phyloP scores from a whole-genome alignment of 1,284 basidiomycete species.

The Sutorius eximius region DNA sequence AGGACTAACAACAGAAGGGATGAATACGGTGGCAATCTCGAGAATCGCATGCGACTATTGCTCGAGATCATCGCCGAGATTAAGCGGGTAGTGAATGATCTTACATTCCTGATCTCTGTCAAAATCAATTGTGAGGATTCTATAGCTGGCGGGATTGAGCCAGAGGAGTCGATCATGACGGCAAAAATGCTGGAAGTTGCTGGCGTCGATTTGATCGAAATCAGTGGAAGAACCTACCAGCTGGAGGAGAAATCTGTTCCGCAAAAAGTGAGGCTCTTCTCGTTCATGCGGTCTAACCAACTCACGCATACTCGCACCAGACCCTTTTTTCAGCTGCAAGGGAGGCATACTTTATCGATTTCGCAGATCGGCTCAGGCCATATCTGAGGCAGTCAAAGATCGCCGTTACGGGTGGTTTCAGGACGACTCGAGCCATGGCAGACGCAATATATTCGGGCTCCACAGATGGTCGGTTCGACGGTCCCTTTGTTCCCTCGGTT shows the following conservation, averaged over 20 bases:
- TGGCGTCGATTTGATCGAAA: conserved; percentile 51
- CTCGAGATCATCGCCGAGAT: conserved; percentile 42
- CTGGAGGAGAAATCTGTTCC: conserved; percentile 20
- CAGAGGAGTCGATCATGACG: conserved; percentile 44
- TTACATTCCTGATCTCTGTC: conserved; percentile 44
- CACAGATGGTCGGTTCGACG: conserved; percentile 29
- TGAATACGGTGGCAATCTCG: conserved; percentile 49
- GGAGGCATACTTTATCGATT: conserved; percentile 44
- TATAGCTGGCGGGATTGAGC: conserved; percentile 21
- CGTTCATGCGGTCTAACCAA: conserved; percentile 7
- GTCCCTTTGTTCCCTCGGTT: neutral
- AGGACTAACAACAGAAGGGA: conserved; percentile 50
- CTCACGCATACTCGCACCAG: conserved; percentile 16
- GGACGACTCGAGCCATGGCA: conserved; percentile 42
- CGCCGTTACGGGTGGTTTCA: conserved; percentile 49
- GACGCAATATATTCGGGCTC: conserved; percentile 34
- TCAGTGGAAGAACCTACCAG: conserved; percentile 47
- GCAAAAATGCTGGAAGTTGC: conserved; percentile 44
- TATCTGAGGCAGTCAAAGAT: conserved; percentile 39
- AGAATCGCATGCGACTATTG: conserved; percentile 42
- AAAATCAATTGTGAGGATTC: conserved; percentile 46
- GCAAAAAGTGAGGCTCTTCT: conserved; percentile 18
- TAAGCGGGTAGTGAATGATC: conserved; percentile 26
- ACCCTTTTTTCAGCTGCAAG: conserved; percentile 33
- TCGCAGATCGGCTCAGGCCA: conserved; percentile 42